Evolutionary conservation across 2,329 filamentous ascomycete species (phyloP), one percentile per base, ranked within the genome.

Genomic region (Aspergillus sp.): DNA sequence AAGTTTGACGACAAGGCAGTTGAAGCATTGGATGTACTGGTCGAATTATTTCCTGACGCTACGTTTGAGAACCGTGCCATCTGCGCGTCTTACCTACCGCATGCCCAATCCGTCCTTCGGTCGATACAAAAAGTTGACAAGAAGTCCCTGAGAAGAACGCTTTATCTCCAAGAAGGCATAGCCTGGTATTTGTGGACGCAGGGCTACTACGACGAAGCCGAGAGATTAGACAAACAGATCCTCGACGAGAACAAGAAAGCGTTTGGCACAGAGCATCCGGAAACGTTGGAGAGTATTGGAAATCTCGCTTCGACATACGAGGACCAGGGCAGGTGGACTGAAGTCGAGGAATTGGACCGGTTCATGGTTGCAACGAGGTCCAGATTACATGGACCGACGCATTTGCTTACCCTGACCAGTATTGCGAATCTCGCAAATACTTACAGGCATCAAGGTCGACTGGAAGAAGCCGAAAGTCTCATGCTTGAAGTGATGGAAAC

Each of bases 401-500:
- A 48, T 35, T 29, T 32, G 1, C 14, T 30, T 13, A 51, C 43
- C 4, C 30, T 51, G 13, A 46, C 22, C 3, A 43, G 36, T 22
- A 44, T 45, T 29, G 15, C 15, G 11, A 40, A 38, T 27, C 35
- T 52, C 5, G 46, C 46, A 16, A 37, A 29, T 14, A 40, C 30
- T 8, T 44, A 37, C 13, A 17, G 24, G 17, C 34, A 32, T 24
- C 46, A 44, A 39, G 41, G 40, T 5, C 38, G 34, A 7, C 35
- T 33, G 2, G 13, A 34, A 19, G 35, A 44, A 24, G 45, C 48
- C 1, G 41, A 47, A 33, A 15, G 25, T 6, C 30, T 50, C 12
- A 24, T 28, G 4, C 8, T 33, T 15, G 34, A 44, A 24, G 44
- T 45, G 3, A 27, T 44, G 26, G 44, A 48, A 26, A 38, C 15